Conservation (phyloP, 1,139 yeast species). For the Candida dubliniensis region DNA sequence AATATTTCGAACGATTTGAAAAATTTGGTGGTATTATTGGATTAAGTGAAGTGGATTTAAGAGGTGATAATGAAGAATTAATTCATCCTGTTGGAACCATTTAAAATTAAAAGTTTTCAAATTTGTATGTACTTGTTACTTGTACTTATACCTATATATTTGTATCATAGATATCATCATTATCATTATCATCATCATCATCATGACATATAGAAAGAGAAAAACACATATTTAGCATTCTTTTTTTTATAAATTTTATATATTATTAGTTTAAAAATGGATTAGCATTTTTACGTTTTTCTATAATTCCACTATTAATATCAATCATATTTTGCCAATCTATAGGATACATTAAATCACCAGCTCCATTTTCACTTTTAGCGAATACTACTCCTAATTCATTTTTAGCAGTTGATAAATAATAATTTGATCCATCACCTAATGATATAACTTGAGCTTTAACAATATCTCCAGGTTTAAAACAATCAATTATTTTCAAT, state of each 20-base stretch:
- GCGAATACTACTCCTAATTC: slow-evolving; percentile 96
- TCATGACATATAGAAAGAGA: not conserved
- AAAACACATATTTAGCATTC: not conserved
- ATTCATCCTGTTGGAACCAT: slow-evolving; percentile 34
- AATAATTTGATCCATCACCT: slow-evolving; percentile 93
- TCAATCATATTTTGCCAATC: slow-evolving; percentile 97
- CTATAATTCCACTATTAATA: slow-evolving; percentile 69
- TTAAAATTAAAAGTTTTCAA: slow-evolving; percentile 1
- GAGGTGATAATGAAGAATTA: slow-evolving; percentile 54
- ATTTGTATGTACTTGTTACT: not conserved
- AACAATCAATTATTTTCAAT: slow-evolving; percentile 75
- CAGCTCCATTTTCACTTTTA: slow-evolving; percentile 64
- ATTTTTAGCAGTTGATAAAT: slow-evolving; percentile 83
- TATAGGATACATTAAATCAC: slow-evolving; percentile 80
- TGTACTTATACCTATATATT: slow-evolving; percentile 1
- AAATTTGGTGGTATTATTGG: slow-evolving; percentile 43
- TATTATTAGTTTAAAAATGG: slow-evolving; percentile 49
- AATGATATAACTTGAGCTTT: slow-evolving; percentile 79
- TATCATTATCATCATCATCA: not conserved
- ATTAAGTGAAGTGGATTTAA: slow-evolving; percentile 67
- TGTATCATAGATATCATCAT: not conserved
- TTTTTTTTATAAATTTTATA: not conserved
- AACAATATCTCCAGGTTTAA: slow-evolving; percentile 90
- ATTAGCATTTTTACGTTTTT: slow-evolving; percentile 88
- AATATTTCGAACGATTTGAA: slow-evolving; percentile 40